These are phyloP conservation scores for Pythium rishiriense DNA, from an alignment of 352 stramenopile species.

Conservation along the genomic window DNA sequence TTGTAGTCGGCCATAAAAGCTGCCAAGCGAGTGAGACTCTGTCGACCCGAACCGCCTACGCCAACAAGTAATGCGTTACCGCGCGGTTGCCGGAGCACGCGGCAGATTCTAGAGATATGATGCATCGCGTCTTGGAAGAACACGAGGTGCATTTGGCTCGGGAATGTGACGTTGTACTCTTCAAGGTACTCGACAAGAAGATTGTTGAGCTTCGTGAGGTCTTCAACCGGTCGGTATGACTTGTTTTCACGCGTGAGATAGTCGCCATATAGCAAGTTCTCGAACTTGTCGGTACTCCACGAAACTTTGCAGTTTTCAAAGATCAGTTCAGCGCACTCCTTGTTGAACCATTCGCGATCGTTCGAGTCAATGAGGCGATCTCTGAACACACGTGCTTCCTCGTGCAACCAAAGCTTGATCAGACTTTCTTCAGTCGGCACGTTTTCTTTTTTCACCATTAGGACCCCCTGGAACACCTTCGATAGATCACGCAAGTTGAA, in stretches of 20 bases:
- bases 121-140: constrained; percentile 97
- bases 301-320: constrained; percentile 64
- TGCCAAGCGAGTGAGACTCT: constrained; percentile 91
- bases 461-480: constrained; percentile 92
- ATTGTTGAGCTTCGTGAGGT: constrained; percentile 64
- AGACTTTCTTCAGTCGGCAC: constrained; percentile 71
- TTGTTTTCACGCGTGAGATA: constrained; percentile 86
- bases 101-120: constrained; percentile 90
- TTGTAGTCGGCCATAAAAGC: constrained; percentile 93
- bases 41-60: constrained; percentile 91
- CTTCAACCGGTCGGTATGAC: constrained; percentile 69
- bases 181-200: constrained; percentile 88
- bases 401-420: constrained; percentile 94
- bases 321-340: constrained; percentile 73
- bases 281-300: constrained; percentile 66
- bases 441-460: constrained; percentile 90
- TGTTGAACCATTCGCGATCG: constrained; percentile 92
- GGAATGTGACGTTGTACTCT: constrained; percentile 92
- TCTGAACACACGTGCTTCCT: constrained; percentile 93
- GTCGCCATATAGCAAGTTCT: constrained; percentile 94
- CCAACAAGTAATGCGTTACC: constrained; percentile 93
- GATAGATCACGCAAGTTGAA: constrained; percentile 96
- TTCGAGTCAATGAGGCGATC: constrained; percentile 92
- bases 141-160: constrained; percentile 94
- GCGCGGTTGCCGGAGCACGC: constrained; percentile 94